A percentile compares a stretch with the other conserved stretches of the same genome.
Evolutionary conservation across 306 rosid species (phyloP).

Genomic region (Gillenia trifoliata): DNA sequence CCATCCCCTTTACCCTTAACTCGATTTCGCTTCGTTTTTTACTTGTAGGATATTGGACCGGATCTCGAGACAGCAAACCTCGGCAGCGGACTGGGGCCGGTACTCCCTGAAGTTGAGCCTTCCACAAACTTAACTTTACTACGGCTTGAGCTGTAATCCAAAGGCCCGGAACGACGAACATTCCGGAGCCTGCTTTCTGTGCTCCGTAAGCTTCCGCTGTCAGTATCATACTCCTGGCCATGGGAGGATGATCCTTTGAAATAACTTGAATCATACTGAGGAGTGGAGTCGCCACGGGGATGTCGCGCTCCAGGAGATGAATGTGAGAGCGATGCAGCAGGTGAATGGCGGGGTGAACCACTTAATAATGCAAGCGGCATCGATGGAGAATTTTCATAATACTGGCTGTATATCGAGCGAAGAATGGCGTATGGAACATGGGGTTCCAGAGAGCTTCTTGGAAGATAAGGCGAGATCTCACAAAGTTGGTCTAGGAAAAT

Average conservation of each 20-base stretch:
- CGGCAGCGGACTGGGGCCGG: conserved; percentile 91
- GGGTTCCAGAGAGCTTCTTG: conserved; percentile 80
- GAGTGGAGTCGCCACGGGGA: conserved; percentile 69
- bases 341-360: conserved; percentile 82
- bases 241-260: conserved; percentile 69
- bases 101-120: conserved; percentile 79
- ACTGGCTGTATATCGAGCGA: conserved; percentile 86
- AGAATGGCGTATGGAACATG: conserved; percentile 86
- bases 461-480: conserved; percentile 87
- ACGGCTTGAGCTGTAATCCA: conserved; percentile 79
- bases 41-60: conserved; percentile 91
- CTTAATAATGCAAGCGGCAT: conserved; percentile 59
- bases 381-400: conserved; percentile 71
- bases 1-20: conserved; percentile 8
- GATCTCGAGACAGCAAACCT: conserved; percentile 98
- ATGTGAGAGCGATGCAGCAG: conserved; percentile 58
- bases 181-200: conserved; percentile 51
- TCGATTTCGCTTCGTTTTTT: conserved; percentile 17
- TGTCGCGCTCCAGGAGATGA: conserved; percentile 69
- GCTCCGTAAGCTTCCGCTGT: conserved; percentile 45
- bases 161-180: conserved; percentile 80
- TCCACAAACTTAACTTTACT: conserved; percentile 58
- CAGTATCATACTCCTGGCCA: conserved; percentile 53
- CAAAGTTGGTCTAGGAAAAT: conserved; percentile 94
- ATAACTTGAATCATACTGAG: conserved; percentile 68